phyloP scores from a whole-genome alignment of 2,329 filamentous ascomycete genomes.

The Dactylonectria estremocensis region DNA sequence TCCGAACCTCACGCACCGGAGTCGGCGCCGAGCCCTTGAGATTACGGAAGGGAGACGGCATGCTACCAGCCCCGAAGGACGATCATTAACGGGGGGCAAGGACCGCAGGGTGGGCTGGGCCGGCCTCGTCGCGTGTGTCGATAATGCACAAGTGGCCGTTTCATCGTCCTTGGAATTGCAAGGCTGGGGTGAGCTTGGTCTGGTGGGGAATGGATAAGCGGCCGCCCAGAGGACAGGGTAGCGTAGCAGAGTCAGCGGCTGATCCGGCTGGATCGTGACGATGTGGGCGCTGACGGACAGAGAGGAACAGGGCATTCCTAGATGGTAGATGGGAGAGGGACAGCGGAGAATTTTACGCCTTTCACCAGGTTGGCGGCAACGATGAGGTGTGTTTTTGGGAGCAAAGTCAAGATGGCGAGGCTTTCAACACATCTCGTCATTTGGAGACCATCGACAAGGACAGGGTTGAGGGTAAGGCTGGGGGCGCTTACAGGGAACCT shows the following conservation, averaged over 20 bases:
- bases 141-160: constrained; percentile 36
- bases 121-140: constrained; percentile 16
- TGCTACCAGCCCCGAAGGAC: constrained; percentile 32
- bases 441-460: constrained; percentile 12
- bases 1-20: constrained; percentile 29
- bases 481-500: constrained; percentile 20
- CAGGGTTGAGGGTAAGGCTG: constrained; percentile 20
- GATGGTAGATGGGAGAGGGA: not conserved
- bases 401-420: constrained; percentile 3
- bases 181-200: constrained; percentile 31
- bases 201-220: constrained; percentile 32
- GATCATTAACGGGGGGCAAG: constrained; percentile 32
- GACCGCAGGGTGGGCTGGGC: constrained; percentile 15
- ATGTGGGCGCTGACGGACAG: constrained; percentile 7
- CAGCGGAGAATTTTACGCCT: constrained; percentile 23
- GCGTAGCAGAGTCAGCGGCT: not conserved
- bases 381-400: not conserved
- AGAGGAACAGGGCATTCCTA: not conserved
- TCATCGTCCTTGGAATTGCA: constrained; percentile 37
- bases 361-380: constrained; percentile 4
- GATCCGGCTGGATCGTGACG: constrained; percentile 2
- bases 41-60: constrained; percentile 37
- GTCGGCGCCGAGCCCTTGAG: constrained; percentile 28
- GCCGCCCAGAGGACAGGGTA: constrained; percentile 26
- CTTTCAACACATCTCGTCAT: constrained; percentile 8